Conservation (phyloP, 2,329 filamentous ascomycete genomes). For the Bipolaris sorokiniana region DNA sequence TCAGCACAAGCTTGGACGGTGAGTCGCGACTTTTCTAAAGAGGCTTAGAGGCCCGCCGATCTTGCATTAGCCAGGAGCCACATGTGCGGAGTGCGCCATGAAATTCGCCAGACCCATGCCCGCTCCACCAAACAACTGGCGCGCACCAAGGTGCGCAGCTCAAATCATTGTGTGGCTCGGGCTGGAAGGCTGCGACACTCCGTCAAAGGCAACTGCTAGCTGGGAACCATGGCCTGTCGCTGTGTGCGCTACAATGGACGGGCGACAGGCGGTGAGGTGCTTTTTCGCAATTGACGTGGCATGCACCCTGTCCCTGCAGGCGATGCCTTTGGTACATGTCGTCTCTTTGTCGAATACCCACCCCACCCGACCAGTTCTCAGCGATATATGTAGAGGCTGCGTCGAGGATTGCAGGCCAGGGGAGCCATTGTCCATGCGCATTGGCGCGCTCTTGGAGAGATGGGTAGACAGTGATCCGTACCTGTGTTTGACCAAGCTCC, state of each 20-base stretch:
- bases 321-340: slow-evolving; percentile 12
- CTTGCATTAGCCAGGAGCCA: slow-evolving; percentile 37
- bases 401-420: neutral
- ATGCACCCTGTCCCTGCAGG: slow-evolving; percentile 17
- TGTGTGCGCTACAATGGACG: slow-evolving; percentile 3
- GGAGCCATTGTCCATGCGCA: neutral
- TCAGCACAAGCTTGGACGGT: slow-evolving; percentile 21
- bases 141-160: slow-evolving; percentile 12
- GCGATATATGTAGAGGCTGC: neutral
- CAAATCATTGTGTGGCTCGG: slow-evolving; percentile 8
- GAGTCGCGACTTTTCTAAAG: slow-evolving; percentile 23
- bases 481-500: slow-evolving; percentile 47
- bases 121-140: slow-evolving; percentile 16
- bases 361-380: slow-evolving; percentile 6
- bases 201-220: slow-evolving; percentile 5
- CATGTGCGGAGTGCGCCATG: slow-evolving; percentile 33
- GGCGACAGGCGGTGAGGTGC: slow-evolving; percentile 13
- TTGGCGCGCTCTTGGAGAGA: slow-evolving; percentile 2
- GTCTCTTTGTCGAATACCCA: slow-evolving; percentile 12
- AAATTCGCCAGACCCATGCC: slow-evolving; percentile 27
- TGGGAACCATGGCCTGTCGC: slow-evolving; percentile 7
- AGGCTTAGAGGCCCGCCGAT: slow-evolving; percentile 20
- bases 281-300: slow-evolving; percentile 25
- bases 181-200: slow-evolving; percentile 8
- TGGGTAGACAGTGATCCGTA: slow-evolving; percentile 33